Evolutionary conservation across 2,329 filamentous ascomycete genomes (phyloP), one percentile per base, ranked within the genome.

Genomic region (Fusarium annulatum): DNA sequence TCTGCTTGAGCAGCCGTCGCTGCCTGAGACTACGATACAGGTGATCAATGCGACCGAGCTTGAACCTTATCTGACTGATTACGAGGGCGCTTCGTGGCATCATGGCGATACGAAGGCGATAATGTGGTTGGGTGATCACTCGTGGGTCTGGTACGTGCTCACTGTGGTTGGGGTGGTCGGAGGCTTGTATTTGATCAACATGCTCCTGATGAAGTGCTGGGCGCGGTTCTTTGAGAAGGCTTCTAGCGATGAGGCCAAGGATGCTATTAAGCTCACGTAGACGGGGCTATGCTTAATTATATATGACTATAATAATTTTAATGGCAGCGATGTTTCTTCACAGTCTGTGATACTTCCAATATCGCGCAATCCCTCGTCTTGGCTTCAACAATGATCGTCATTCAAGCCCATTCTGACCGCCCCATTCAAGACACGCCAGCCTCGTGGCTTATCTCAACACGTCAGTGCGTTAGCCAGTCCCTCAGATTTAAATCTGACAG

Each of bases 1-100:
- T 81, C 90, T 90, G 80, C 85, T 87, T 39, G 83, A 85, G 23
- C 84, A 83, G 48, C 86, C 82, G 16, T 71, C 71, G 4, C 68
- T 81, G 52, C 79, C 80, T 8, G 65, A 75, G 19, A 64, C 72
- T 3, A 71, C 76, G 4, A 62, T 82, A 9, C 71, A 77, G 52
- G 80, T 82, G 43, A 72, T 82, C 61, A 75, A 78, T 34, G 72
- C 74, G 3, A 74, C 73, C 2, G 62, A 73, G 28, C 58, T 80
- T 41, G 53, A 53, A n/a, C 74, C 78, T 7, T 80, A 83, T 61
- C 80, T 85, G 42, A 77, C 78, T 49, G 84, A 85, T 43, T 74
- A 77, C 23, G 77, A 80, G 69, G 83, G 83, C 34, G 82, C 78
- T 61, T 84, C 83, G 39, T 87, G 86, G 86, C 86, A 87, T 72